These are phyloP conservation scores for Trametes maxima DNA, from an alignment of 768 basidiomycete species.

Conservation along the genomic window DNA sequence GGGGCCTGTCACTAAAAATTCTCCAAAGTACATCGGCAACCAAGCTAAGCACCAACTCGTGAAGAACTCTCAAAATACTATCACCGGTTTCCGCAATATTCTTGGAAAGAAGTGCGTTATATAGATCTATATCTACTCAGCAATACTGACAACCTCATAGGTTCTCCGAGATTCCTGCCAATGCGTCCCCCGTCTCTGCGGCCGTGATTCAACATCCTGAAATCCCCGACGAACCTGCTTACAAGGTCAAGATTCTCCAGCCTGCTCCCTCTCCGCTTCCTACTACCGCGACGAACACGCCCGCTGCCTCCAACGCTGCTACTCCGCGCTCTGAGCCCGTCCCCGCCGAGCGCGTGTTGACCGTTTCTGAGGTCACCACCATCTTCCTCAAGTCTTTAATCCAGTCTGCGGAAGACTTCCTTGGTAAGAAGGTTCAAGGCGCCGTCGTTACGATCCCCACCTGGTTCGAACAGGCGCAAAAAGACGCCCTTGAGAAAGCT, in stretches of 20 bases:
- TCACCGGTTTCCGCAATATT: constrained; percentile 91
- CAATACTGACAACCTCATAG: constrained; percentile 37
- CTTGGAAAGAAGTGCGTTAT: constrained; percentile 84
- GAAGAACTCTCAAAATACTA: constrained; percentile 92
- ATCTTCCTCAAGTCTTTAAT: constrained; percentile 86
- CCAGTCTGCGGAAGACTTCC: constrained; percentile 87
- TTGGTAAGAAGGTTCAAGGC: constrained; percentile 75
- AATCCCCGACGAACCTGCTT: constrained; percentile 71
- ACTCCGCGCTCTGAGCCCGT: constrained; percentile 77
- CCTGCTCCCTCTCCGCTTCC: constrained; percentile 74
- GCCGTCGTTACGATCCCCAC: constrained; percentile 85
- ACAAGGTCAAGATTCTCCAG: constrained; percentile 80
- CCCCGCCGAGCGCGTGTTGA: constrained; percentile 67
- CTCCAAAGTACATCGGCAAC: constrained; percentile 86
- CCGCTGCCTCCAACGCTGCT: constrained; percentile 64
- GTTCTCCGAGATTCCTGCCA: constrained; percentile 73
- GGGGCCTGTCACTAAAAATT: background rate
- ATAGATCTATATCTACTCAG: background rate
- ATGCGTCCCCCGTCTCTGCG: constrained; percentile 56
- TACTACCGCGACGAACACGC: constrained; percentile 52
- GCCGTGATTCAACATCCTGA: constrained; percentile 79
- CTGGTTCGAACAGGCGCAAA: constrained; percentile 71
- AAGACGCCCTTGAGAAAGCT: constrained; percentile 69
- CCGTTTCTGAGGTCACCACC: constrained; percentile 79
- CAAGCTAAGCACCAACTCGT: constrained; percentile 93